phyloP scores from a whole-genome alignment of 2,329 filamentous ascomycete species.

The Alternaria alternata region DNA sequence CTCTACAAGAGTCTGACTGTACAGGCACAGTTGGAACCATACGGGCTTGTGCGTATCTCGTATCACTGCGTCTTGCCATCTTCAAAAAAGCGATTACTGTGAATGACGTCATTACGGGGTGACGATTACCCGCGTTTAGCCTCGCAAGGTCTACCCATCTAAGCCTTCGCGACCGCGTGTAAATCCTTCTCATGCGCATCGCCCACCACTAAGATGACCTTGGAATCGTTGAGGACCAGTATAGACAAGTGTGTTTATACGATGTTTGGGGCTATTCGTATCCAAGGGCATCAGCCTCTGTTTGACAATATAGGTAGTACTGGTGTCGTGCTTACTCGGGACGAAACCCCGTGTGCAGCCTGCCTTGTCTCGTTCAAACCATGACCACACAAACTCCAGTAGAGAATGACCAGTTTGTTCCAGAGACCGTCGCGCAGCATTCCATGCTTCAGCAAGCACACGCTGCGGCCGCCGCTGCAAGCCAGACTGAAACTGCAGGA shows the following conservation, averaged over 20 bases:
- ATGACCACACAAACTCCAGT: not conserved
- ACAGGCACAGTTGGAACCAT: not conserved
- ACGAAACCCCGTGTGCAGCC: not conserved
- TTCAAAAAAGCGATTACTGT: not conserved
- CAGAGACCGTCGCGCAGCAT: constrained; percentile 31
- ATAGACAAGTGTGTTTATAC: not conserved
- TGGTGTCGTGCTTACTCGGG: not conserved
- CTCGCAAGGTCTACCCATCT: constrained; percentile 6
- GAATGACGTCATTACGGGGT: not conserved
- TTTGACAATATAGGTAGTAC: not conserved
- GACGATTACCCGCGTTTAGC: not conserved
- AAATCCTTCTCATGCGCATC: not conserved
- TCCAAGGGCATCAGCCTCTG: not conserved
- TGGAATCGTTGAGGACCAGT: not conserved
- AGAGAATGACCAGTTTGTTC: constrained; percentile 21
- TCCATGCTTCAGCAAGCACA: constrained; percentile 42
- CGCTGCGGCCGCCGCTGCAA: constrained; percentile 25
- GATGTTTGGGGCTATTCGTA: not conserved
- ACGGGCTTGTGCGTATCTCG: not conserved
- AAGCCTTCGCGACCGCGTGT: not conserved
- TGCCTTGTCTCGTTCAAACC: not conserved
- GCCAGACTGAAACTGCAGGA: constrained; percentile 24
- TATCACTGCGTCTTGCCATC: not conserved
- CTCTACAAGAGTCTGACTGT: no score
- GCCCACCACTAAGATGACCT: not conserved